These are phyloP conservation scores for Botryotinia calthae DNA, from an alignment of 2,329 filamentous ascomycete genomes.

Conservation along the genomic window DNA sequence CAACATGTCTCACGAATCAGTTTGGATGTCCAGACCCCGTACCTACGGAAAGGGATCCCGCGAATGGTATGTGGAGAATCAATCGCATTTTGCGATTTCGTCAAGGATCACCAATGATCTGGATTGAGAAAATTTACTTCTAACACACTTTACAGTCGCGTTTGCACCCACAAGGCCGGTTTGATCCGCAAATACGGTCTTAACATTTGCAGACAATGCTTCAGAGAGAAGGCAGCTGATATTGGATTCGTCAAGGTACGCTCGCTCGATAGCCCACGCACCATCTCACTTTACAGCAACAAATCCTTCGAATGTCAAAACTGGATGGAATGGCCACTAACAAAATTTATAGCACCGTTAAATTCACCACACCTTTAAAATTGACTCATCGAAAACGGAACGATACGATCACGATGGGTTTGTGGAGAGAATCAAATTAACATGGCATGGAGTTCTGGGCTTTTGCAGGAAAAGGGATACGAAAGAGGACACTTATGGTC, in stretches of 20 bases:
- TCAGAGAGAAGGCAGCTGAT: conserved; percentile 70
- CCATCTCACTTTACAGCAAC: not conserved
- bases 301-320: not conserved
- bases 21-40: conserved; percentile 98
- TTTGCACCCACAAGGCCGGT: conserved; percentile 95
- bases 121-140: conserved; percentile 14
- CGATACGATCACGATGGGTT: conserved; percentile 18
- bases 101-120: conserved; percentile 5
- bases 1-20: conserved; percentile 86
- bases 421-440: conserved; percentile 13
- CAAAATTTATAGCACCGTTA: conserved; percentile 33
- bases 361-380: conserved; percentile 20
- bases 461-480: conserved; percentile 20
- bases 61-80: conserved; percentile 68
- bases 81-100: not conserved
- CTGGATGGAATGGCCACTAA: conserved; percentile 17
- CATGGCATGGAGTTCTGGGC: conserved; percentile 24
- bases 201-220: conserved; percentile 80
- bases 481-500: conserved; percentile 13
- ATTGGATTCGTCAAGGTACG: conserved; percentile 71
- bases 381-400: conserved; percentile 12
- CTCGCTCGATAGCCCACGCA: not conserved
- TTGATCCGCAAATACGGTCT: conserved; percentile 99
- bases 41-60: conserved; percentile 96
- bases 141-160: conserved; percentile 54